Percentiles rank a stretch among this genome's conserved stretches.
Evolutionary conservation across 805 yeast species (phyloP).

Genomic region (Yarrowia phangngaensis): DNA sequence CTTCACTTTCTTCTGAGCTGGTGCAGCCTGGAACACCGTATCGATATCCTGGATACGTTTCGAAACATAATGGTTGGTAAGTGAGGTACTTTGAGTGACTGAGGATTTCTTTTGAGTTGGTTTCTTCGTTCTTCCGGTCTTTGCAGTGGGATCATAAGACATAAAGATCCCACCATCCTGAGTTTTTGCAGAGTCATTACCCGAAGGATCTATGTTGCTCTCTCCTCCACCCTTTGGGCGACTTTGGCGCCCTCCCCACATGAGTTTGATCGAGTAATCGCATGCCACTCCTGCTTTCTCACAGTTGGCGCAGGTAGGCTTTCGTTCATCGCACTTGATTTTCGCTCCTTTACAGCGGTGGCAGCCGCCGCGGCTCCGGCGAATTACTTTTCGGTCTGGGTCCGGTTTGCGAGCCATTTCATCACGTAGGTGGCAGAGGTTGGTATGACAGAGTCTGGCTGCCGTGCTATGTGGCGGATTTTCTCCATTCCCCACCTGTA

Average conservation of each 20-base stretch:
- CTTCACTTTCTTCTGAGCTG: slow-evolving; percentile 30
- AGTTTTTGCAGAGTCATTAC: not conserved
- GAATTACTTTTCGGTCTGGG: slow-evolving; percentile 25
- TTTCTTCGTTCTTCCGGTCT: not conserved
- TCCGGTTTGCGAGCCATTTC: slow-evolving; percentile 24
- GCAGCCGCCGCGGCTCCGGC: slow-evolving; percentile 22
- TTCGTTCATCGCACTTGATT: slow-evolving; percentile 65
- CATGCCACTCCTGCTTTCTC: slow-evolving; percentile 46
- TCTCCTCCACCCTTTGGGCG: slow-evolving; percentile 1
- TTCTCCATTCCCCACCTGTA: slow-evolving; percentile 18
- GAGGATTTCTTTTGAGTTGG: not conserved
- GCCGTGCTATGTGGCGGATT: no score
- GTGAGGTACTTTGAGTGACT: not conserved
- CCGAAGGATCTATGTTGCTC: not conserved
- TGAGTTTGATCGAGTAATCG: slow-evolving; percentile 59
- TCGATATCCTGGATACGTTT: slow-evolving; percentile 25
- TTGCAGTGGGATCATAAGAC: slow-evolving; percentile 9
- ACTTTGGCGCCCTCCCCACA: slow-evolving; percentile 75
- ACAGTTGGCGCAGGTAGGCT: slow-evolving; percentile 62
- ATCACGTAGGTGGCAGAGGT: not conserved
- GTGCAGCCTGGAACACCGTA: slow-evolving; percentile 29
- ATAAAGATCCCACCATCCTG: slow-evolving; percentile 5
- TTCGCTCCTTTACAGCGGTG: slow-evolving; percentile 47
- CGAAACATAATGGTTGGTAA: slow-evolving; percentile 25
- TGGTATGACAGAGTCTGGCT: no score